phyloP scores from a whole-genome alignment of 2,329 filamentous ascomycete species.

The Sarocladium oryzae region DNA sequence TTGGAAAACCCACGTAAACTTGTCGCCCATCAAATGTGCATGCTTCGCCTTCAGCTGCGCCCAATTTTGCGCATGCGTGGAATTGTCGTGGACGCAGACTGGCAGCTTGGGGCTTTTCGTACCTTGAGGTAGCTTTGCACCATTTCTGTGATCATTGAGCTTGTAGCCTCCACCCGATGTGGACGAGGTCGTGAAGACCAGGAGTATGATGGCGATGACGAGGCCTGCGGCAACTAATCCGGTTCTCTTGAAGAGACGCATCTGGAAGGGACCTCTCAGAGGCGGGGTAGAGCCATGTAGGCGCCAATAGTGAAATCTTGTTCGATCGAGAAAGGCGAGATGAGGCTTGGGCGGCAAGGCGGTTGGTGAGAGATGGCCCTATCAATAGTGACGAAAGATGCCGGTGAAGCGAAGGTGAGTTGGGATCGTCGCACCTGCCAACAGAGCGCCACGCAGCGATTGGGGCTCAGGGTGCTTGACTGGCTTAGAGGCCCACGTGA shows the following conservation, averaged over 20 bases:
- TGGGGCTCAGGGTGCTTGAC: too few relatives aligned
- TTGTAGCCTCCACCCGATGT: not conserved
- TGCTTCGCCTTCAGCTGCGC: slow-evolving; percentile 21
- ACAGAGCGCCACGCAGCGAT: too few relatives aligned
- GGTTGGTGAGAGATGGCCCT: not conserved
- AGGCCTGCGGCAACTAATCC: slow-evolving; percentile 1
- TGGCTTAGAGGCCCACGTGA: too few relatives aligned
- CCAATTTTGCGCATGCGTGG: not conserved
- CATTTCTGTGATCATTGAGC: not conserved
- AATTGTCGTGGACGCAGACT: not conserved
- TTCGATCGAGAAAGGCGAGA: too few relatives aligned
- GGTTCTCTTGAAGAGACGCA: slow-evolving; percentile 9
- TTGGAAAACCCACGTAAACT: slow-evolving; percentile 22
- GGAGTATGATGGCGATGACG: not conserved
- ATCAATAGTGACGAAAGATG: not conserved
- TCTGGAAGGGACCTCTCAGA: not conserved
- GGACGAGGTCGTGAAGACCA: not conserved
- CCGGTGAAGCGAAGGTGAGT: not conserved
- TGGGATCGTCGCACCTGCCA: too few relatives aligned
- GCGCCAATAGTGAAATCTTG: not conserved
- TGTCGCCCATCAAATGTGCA: slow-evolving; percentile 29
- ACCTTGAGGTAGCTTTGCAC: not conserved
- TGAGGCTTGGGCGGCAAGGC: too few relatives aligned
- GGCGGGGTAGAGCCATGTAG: not conserved
- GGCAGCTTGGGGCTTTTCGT: not conserved